Percentiles rank a stretch among this genome's conserved stretches.
Conservation (phyloP, 805 yeast species). For the Barnettozyma sucrosica region DNA sequence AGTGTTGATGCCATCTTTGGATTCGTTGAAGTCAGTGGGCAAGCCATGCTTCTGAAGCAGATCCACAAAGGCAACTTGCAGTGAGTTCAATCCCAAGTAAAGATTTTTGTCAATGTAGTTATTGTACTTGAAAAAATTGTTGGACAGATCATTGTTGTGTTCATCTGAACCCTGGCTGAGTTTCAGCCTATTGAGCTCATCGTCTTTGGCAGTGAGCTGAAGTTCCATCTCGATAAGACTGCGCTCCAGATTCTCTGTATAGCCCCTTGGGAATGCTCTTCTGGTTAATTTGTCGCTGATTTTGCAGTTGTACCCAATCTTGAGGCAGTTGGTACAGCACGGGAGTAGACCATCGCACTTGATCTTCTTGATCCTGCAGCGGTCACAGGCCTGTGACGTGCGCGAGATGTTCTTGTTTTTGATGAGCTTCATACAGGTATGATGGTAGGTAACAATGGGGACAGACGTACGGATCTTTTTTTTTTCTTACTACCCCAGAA, state of each 20-base stretch:
- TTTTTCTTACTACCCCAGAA: background rate
- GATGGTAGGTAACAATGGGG: background rate
- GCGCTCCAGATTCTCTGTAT: constrained; percentile 67
- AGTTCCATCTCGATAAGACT: constrained; percentile 52
- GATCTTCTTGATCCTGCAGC: constrained; percentile 72
- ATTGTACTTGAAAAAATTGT: constrained; percentile 23
- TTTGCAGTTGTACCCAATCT: constrained; percentile 61
- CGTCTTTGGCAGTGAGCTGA: constrained; percentile 16
- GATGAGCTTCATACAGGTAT: constrained; percentile 19
- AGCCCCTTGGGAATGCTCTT: constrained; percentile 76
- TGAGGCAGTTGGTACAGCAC: constrained; percentile 57
- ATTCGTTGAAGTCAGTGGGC: constrained; percentile 24
- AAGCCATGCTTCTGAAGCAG: constrained; percentile 12
- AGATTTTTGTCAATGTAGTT: constrained; percentile 20
- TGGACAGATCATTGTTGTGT: constrained; percentile 9
- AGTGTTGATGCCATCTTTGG: constrained; percentile 18
- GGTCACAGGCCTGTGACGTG: constrained; percentile 76
- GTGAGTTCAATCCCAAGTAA: constrained; percentile 23
- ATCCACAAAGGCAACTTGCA: constrained; percentile 19
- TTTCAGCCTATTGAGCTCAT: constrained; percentile 40
- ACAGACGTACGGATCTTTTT: background rate
- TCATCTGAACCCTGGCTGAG: constrained; percentile 9
- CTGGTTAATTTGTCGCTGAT: constrained; percentile 70
- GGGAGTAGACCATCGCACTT: constrained; percentile 72
- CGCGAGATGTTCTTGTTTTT: constrained; percentile 32